Evolutionary conservation across 495 filamentous ascomycete genomes (phyloP), one percentile per base, ranked within the genome.

Genomic region (Annulohypoxylon moriforme): DNA sequence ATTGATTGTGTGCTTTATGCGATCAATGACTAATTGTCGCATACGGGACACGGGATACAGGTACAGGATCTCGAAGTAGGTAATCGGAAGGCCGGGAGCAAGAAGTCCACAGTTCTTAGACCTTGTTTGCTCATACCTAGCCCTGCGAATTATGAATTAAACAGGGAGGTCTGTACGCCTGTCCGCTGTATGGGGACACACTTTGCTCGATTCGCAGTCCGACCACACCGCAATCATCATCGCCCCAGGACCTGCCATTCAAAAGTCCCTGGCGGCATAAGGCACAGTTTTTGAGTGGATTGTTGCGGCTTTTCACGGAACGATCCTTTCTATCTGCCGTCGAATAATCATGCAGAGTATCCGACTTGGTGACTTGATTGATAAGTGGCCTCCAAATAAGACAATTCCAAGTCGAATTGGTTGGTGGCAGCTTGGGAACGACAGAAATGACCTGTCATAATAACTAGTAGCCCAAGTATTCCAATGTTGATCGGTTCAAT

Each of bases 401-500:
- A 67, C n/a, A n/a, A n/a, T n/a, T n/a, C n/a, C n/a, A n/a, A 33
- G 49, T 31, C 13, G 25, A 27, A 64, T 44, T 44, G 36, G 31
- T 22, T 38, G 24, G 46, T 44, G 25, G 64, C 16, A 68, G 22
- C 34, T 14, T 60, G 31, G 22, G 20, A 38, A 16, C 13, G 33
- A 44, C 64, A 42, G 34, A 69, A 64, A 64, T 70, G 67, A 70
- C 42, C 27, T 42, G 55, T 70, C 67, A 69, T 69, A 42, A 44
- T 44, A 16, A 1, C 34, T 38, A 40, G 14, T 36, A 36, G 13
- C 33, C 36, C 36, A 44, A 2, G 22, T 29, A 29, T 29, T 52
- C n/a, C n/a, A n/a, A 14, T 29, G 33, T 50, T 64, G 60, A 69
- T 64, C 67, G 36, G 40, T 50, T 49, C 14, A 34, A 11, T 24